phyloP scores from a whole-genome alignment of 176 grass and related monocot species.

The Olyra latifolia region DNA sequence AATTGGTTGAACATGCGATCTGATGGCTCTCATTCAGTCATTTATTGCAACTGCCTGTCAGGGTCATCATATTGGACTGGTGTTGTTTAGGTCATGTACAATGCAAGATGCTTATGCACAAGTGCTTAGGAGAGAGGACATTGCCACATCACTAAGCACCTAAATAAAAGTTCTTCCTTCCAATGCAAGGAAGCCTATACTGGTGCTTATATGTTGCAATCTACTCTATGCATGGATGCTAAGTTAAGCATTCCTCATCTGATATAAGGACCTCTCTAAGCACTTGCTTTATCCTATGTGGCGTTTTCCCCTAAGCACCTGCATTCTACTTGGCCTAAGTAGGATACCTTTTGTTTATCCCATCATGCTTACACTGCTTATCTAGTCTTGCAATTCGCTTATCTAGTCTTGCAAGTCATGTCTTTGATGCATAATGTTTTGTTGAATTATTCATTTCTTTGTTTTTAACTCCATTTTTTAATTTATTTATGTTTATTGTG shows the following conservation, averaged over 20 bases:
- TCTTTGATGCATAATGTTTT: not conserved
- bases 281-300: too few relatives aligned
- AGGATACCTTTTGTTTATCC: not conserved
- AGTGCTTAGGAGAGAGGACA: too few relatives aligned
- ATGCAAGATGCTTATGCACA: too few relatives aligned
- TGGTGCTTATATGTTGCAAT: too few relatives aligned
- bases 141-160: too few relatives aligned
- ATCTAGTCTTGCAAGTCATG: not conserved
- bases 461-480: conserved; percentile 17
- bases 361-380: conserved; percentile 9
- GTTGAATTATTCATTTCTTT: not conserved
- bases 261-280: too few relatives aligned
- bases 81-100: not conserved
- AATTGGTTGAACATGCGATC: conserved; percentile 7
- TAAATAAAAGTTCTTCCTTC: too few relatives aligned
- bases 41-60: not conserved
- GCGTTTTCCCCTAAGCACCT: too few relatives aligned
- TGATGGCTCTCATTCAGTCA: not conserved
- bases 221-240: too few relatives aligned
- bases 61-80: not conserved
- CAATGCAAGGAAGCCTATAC: too few relatives aligned
- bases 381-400: not conserved
- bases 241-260: too few relatives aligned
- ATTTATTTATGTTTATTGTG: conserved; percentile 20
- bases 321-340: not conserved